These are phyloP conservation scores for Aureobasidium uvarum DNA, from an alignment of 2,329 filamentous ascomycete genomes.

Conservation along the genomic window DNA sequence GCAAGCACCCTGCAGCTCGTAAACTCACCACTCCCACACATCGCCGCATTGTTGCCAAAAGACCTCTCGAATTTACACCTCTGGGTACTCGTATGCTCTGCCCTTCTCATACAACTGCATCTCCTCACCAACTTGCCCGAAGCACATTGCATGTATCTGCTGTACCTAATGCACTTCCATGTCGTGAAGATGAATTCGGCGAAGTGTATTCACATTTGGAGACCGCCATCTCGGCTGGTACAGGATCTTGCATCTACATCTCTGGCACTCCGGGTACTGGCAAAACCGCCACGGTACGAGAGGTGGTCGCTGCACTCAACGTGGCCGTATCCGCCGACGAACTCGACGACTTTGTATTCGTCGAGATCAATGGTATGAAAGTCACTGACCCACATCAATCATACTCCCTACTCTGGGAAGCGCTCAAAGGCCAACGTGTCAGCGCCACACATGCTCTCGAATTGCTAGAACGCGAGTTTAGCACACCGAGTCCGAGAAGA, in stretches of 20 bases:
- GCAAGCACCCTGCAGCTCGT: conserved; percentile 49
- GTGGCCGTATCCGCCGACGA: conserved; percentile 85
- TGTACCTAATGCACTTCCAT: conserved; percentile 84
- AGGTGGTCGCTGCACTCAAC: conserved; percentile 87
- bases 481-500: conserved; percentile 80
- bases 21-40: conserved; percentile 63
- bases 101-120: conserved; percentile 69
- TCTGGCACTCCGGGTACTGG: conserved; percentile 97
- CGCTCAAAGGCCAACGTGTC: conserved; percentile 87
- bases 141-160: conserved; percentile 90
- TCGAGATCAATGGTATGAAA: conserved; percentile 99
- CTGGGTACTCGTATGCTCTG: conserved; percentile 84
- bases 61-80: conserved; percentile 90
- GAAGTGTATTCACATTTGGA: conserved; percentile 92
- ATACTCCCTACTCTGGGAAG: conserved; percentile 94
- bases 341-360: conserved; percentile 97
- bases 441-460: conserved; percentile 89
- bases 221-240: conserved; percentile 88
- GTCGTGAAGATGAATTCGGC: conserved; percentile 86
- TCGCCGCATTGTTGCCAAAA: conserved; percentile 73
- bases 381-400: conserved; percentile 97
- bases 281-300: conserved; percentile 94
- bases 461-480: conserved; percentile 88
- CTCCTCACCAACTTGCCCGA: conserved; percentile 88
- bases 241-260: conserved; percentile 96